Evolutionary conservation across 306 rosid species (phyloP).

Genomic region (Lathyrus sativus): DNA sequence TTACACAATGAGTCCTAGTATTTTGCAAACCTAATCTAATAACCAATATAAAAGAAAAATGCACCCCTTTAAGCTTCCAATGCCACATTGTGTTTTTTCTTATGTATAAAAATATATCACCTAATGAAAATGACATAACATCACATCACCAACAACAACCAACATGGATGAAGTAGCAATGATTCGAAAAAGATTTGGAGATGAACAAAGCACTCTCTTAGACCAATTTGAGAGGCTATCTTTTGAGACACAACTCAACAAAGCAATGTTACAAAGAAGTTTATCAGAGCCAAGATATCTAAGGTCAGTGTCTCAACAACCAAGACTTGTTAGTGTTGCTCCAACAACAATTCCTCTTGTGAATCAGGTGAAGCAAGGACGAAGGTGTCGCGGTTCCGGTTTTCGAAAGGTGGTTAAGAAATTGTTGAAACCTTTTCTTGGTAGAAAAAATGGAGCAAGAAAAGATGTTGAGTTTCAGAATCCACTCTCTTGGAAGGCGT

Average conservation of each 20-base stretch:
- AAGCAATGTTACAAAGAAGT: slow-evolving; percentile 68
- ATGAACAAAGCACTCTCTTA: slow-evolving; percentile 75
- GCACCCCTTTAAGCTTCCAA: slow-evolving; percentile 41
- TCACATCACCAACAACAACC: slow-evolving; percentile 11
- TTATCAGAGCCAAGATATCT: slow-evolving; percentile 56
- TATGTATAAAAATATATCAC: not conserved
- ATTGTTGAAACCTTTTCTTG: slow-evolving; percentile 57
- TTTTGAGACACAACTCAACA: slow-evolving; percentile 64
- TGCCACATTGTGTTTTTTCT: not conserved
- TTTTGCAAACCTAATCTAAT: slow-evolving; percentile 7
- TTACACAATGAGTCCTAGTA: slow-evolving; percentile 29
- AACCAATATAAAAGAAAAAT: slow-evolving; percentile 20
- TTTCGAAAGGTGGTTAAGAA: slow-evolving; percentile 61
- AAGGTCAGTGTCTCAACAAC: slow-evolving; percentile 33
- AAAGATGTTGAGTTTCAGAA: slow-evolving; percentile 51
- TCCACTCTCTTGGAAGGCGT: slow-evolving; percentile 61
- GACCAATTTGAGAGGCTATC: slow-evolving; percentile 80
- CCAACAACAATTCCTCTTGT: slow-evolving; percentile 42
- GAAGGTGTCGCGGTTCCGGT: slow-evolving; percentile 40
- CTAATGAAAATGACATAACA: slow-evolving; percentile 10
- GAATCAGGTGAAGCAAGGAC: slow-evolving; percentile 41
- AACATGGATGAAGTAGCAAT: slow-evolving; percentile 54
- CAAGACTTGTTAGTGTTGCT: slow-evolving; percentile 10
- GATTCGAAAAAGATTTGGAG: slow-evolving; percentile 69
- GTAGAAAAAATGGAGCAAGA: slow-evolving; percentile 41